Evolutionary conservation across 805 yeast genomes (phyloP).

Genomic region (Ogataea angusta): DNA sequence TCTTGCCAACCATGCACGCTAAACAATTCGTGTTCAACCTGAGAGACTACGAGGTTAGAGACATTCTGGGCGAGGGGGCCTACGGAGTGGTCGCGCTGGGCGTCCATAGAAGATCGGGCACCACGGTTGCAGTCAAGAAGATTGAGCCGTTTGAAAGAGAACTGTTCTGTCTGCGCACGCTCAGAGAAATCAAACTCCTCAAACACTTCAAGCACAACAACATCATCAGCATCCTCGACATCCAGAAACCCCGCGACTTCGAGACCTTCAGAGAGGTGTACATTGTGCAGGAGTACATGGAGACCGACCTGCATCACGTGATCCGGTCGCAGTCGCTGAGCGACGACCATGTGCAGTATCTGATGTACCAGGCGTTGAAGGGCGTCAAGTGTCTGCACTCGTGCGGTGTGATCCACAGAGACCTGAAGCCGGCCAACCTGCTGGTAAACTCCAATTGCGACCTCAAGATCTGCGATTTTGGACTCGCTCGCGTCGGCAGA

Average conservation of each 20-base stretch:
- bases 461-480: slow-evolving; percentile 76
- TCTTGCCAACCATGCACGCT: slow-evolving; percentile 16
- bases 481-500: slow-evolving; percentile 58
- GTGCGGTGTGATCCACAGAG: slow-evolving; percentile 73
- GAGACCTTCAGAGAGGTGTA: slow-evolving; percentile 70
- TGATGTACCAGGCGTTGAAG: slow-evolving; percentile 65
- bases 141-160: slow-evolving; percentile 67
- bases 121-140: slow-evolving; percentile 73
- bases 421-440: slow-evolving; percentile 71
- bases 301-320: slow-evolving; percentile 64
- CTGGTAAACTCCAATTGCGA: slow-evolving; percentile 69
- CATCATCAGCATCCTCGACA: slow-evolving; percentile 62
- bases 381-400: slow-evolving; percentile 71
- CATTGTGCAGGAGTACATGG: slow-evolving; percentile 75
- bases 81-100: slow-evolving; percentile 79
- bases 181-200: slow-evolving; percentile 66
- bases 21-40: slow-evolving; percentile 60
- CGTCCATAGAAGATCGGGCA: slow-evolving; percentile 51
- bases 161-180: slow-evolving; percentile 63
- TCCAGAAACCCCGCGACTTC: slow-evolving; percentile 58
- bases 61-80: slow-evolving; percentile 75
- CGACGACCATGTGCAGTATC: slow-evolving; percentile 68
- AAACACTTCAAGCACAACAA: slow-evolving; percentile 71
- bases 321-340: slow-evolving; percentile 54
- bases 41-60: slow-evolving; percentile 55